A percentile compares a stretch with the other conserved stretches of the same genome.
phyloP scores from a whole-genome alignment of 768 basidiomycete species.

The Rhizopogon roseolus region DNA sequence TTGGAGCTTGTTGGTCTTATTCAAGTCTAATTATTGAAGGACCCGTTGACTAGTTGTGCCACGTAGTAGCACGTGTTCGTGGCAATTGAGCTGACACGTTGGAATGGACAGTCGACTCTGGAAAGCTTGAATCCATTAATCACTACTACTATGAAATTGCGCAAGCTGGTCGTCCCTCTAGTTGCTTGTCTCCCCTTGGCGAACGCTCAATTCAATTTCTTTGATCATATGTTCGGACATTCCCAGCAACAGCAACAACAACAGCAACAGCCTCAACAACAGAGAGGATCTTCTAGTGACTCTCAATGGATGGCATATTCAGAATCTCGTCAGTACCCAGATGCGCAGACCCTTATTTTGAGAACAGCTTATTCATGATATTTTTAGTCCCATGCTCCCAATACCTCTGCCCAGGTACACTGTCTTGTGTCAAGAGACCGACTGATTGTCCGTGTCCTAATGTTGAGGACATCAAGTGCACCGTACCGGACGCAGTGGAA shows the following conservation, averaged over 20 bases:
- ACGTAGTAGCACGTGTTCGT: neutral
- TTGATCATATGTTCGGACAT: conserved; percentile 68
- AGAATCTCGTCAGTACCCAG: conserved; percentile 50
- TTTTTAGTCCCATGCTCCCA: conserved; percentile 62
- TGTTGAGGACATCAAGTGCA: conserved; percentile 71
- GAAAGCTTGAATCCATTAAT: neutral
- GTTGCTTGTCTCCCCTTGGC: conserved; percentile 24
- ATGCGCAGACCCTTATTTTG: neutral
- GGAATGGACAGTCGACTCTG: too few species aligned
- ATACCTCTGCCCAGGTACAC: conserved; percentile 73
- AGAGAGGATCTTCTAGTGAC: conserved; percentile 27
- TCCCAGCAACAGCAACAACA: conserved; percentile 56
- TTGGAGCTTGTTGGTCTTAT: neutral
- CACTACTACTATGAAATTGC: conserved; percentile 11
- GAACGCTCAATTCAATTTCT: conserved; percentile 73
- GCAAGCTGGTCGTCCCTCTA: conserved; percentile 6
- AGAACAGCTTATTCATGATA: neutral
- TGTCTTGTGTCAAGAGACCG: conserved; percentile 52
- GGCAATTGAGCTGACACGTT: neutral
- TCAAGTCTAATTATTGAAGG: neutral
- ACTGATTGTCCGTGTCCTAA: conserved; percentile 78
- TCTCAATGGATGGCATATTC: conserved; percentile 65
- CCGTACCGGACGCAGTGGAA: conserved; percentile 57
- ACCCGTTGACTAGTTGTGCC: too few species aligned
- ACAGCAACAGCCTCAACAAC: conserved; percentile 34